Conservation (phyloP, 345 rosid genomes). For the Gossypium herbaceum region DNA sequence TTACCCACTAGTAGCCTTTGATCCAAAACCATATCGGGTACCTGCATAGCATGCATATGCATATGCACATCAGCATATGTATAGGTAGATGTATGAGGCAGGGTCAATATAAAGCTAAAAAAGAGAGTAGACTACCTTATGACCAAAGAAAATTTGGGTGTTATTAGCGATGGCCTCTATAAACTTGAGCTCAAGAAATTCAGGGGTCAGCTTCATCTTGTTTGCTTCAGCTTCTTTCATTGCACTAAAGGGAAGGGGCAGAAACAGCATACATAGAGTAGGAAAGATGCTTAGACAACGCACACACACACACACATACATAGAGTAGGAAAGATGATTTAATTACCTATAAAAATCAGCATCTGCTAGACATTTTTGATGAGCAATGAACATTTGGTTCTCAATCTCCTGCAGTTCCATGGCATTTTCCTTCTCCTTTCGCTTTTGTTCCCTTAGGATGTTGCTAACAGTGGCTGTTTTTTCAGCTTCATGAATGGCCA, state of each 20-base stretch:
- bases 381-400: constrained; percentile 71
- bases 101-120: not conserved
- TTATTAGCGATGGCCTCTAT: constrained; percentile 82
- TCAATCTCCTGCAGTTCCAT: constrained; percentile 75
- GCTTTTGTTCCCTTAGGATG: constrained; percentile 80
- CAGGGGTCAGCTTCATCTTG: constrained; percentile 80
- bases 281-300: not conserved
- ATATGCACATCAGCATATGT: not conserved
- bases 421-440: constrained; percentile 79
- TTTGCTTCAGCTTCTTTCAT: constrained; percentile 89
- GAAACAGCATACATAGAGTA: not conserved
- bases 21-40: constrained; percentile 80
- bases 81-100: not conserved
- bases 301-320: not conserved
- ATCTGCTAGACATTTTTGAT: constrained; percentile 77
- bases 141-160: constrained; percentile 87
- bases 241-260: constrained; percentile 33
- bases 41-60: constrained; percentile 29
- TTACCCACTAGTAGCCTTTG: constrained; percentile 75
- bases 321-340: not conserved
- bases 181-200: constrained; percentile 86
- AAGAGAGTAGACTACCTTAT: constrained; percentile 46
- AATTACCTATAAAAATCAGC: constrained; percentile 79
- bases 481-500: constrained; percentile 93
- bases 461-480: constrained; percentile 76